Evolutionary conservation across 176 grass and related monocot genomes (phyloP).

Genomic region (Phoenix dactylifera): DNA sequence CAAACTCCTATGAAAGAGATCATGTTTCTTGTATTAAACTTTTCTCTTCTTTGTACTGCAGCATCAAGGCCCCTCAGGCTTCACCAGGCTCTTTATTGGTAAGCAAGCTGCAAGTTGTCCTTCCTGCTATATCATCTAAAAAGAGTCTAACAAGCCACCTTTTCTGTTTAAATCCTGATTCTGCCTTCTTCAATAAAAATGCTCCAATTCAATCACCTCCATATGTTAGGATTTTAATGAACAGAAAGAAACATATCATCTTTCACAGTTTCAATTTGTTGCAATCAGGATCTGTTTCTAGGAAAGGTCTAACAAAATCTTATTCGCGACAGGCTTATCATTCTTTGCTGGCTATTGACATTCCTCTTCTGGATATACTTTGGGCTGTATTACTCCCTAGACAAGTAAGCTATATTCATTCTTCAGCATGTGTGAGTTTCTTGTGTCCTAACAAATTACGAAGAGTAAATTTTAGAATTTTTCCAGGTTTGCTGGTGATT

Average conservation of each 20-base stretch:
- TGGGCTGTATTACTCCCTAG: constrained; percentile 78
- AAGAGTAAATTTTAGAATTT: too few relatives aligned
- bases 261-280: too few relatives aligned
- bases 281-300: too few relatives aligned
- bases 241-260: too few relatives aligned
- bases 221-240: too few relatives aligned
- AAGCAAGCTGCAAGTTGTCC: constrained; percentile 21
- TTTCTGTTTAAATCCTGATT: constrained; percentile 3
- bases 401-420: constrained; percentile 34
- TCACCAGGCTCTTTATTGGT: constrained; percentile 29
- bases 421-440: neutral
- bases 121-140: neutral
- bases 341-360: constrained; percentile 65
- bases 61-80: constrained; percentile 40
- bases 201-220: too few relatives aligned
- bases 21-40: constrained; percentile 5
- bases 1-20: neutral
- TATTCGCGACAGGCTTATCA: constrained; percentile 36
- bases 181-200: neutral
- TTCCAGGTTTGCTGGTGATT: constrained; percentile 60
- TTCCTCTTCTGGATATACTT: constrained; percentile 72
- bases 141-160: too few relatives aligned
- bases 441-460: neutral
- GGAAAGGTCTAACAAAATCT: too few relatives aligned
- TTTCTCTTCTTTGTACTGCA: constrained; percentile 26